Base-by-base conservation (phyloP, 2,329 filamentous ascomycete genomes). In the Aciculosporium take region DNA sequence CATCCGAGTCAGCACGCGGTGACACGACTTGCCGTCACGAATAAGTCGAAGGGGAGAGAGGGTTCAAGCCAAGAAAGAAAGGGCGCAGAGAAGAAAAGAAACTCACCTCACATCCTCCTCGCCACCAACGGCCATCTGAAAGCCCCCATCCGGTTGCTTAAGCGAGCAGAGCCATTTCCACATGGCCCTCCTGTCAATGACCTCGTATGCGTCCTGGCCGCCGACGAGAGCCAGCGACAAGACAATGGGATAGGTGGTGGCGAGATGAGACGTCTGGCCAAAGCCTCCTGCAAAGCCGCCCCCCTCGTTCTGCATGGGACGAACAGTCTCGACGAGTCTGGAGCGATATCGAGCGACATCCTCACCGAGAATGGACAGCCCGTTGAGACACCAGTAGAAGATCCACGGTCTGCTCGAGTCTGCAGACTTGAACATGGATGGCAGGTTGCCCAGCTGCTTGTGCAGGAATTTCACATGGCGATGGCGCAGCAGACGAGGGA, bases 231-330 rank as follows among this genome's bases (percentile, higher is more conserved):
- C 76, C 39, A 98, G 68, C 35, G 83, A 77, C 44, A 98, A 72
- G 17, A 94, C 65, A 31, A 81, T 74, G 37, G 88, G 87, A 68
- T 96, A 98, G 1, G 84, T 86, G 36, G 84, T 81, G 43, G 91
- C 91, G 50, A 91, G 73, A 62, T 98, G 91, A 40, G 85, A 87
- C 49, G 76, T 71, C 57, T 96, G 91, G 23, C 89, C 87, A 59
- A 87, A 82, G n/a, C 91, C 88, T 48, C 89, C 91, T 40, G 87
- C 91, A 58, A 94, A 94, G 2, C 91, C 91, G 39, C 91, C 91
- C 13, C 69, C 70, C 18, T 68, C 60, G 59, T 95, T 93, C 63
- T 96, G 91, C 62, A 89, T 79, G 34, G 84, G 76, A 37, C 70
- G 71, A 39, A 91, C 79, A 6, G 88, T 95, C 45, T 78, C 73